Evolutionary conservation across 352 stramenopile species (phyloP).

Genomic region (Globisporangium emineosum): DNA sequence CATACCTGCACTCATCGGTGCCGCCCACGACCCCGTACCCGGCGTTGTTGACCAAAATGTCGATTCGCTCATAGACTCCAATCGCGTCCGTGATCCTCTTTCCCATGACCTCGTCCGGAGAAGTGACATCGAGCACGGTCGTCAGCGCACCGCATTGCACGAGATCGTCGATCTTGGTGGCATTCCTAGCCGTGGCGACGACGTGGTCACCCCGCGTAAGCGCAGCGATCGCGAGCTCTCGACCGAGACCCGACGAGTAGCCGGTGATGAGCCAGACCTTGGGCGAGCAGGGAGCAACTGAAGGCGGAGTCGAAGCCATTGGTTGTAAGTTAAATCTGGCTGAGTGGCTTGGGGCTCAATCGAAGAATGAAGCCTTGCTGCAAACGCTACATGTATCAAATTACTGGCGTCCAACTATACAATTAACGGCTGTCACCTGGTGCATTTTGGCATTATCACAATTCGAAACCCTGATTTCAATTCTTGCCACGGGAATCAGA

Average conservation of each 20-base stretch:
- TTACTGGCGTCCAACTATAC: too few species aligned
- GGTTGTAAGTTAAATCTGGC: too few species aligned
- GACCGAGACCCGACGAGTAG: conserved; percentile 20
- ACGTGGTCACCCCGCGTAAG: conserved; percentile 29
- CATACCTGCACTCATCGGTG: conserved; percentile 3
- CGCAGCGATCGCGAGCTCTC: conserved; percentile 26
- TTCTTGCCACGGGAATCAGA: too few species aligned
- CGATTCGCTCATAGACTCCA: conserved; percentile 26
- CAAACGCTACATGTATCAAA: too few species aligned
- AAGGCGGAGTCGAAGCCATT: too few species aligned
- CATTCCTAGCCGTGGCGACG: conserved; percentile 33
- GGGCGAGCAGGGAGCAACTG: too few species aligned
- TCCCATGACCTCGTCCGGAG: conserved; percentile 23
- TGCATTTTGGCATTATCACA: too few species aligned
- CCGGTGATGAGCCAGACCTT: conserved; percentile 20
- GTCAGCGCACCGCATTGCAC: conserved; percentile 24
- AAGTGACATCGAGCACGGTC: conserved; percentile 32
- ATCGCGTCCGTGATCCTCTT: conserved; percentile 20
- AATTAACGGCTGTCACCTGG: too few species aligned
- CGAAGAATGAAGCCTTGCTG: too few species aligned
- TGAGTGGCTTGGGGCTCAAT: too few species aligned
- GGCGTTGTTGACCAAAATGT: conserved; percentile 45
- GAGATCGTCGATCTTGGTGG: conserved; percentile 24
- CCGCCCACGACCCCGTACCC: conserved; percentile 30
- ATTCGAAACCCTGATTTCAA: too few species aligned